Evolutionary conservation across 139 green algal species (phyloP).

Genomic region (Chlorella sorokiniana): DNA sequence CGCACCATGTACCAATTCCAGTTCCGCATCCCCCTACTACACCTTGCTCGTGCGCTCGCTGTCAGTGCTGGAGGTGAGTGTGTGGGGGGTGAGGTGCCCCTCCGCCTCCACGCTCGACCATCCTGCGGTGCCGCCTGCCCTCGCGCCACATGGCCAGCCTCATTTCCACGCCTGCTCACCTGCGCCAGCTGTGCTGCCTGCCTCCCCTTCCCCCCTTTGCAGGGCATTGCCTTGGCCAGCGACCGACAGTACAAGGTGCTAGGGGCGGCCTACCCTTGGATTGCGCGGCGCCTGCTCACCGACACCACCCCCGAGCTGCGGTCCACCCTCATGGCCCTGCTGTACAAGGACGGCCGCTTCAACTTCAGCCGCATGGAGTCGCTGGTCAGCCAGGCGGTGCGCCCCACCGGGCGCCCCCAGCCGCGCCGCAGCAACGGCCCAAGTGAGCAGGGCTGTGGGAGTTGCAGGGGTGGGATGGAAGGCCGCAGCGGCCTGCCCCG

Average conservation of each 20-base stretch:
- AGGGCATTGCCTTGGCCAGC: constrained; percentile 83
- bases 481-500: not conserved
- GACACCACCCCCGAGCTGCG: constrained; percentile 72
- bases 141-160: too few relatives aligned
- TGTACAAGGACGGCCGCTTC: constrained; percentile 78
- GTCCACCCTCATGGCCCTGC: constrained; percentile 71
- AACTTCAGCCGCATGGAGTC: constrained; percentile 82
- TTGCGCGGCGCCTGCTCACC: constrained; percentile 82
- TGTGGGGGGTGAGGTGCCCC: not conserved
- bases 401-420: constrained; percentile 34
- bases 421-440: constrained; percentile 3
- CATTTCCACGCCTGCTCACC: not conserved
- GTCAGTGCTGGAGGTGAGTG: constrained; percentile 76
- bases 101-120: too few relatives aligned
- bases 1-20: constrained; percentile 86
- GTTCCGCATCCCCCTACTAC: constrained; percentile 90
- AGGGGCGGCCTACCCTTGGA: constrained; percentile 82
- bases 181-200: too few relatives aligned
- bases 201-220: not conserved
- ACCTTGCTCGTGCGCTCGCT: constrained; percentile 86
- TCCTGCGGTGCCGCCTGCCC: not conserved
- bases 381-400: constrained; percentile 72
- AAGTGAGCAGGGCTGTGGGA: not conserved
- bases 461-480: not conserved
- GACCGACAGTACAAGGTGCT: constrained; percentile 94